Base-by-base conservation (phyloP, 2,329 filamentous ascomycete species). In the Talaromyces sp. region DNA sequence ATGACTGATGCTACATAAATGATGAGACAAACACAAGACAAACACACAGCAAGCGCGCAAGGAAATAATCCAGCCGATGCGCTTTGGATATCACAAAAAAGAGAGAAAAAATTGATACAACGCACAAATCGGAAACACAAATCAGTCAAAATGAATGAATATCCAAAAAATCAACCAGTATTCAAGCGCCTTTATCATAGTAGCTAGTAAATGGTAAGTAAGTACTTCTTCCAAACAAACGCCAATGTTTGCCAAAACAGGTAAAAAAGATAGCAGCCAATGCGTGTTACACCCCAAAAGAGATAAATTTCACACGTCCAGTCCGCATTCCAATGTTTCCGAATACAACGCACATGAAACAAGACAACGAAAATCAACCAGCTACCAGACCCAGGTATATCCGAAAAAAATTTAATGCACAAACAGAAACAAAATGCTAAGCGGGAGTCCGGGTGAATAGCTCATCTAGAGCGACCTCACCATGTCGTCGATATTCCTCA, bases 401-500 rank as follows among this genome's bases (percentile, higher is more conserved):
- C 36, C 36, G 17, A 39, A 39, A 39, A 11, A 33, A 33, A 32
- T 5, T 17, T 17, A 19, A 39, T 33, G 19, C 17, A 36, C 22
- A n/a, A 49, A 19, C n/a, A 39, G 28, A 53, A 27, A 2, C 25
- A 57, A 33, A 36, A 33, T 28, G 17, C 28, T 27, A 32, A 25
- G 6, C 3, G 36, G 42, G 57, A 15, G 39, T 33, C 7, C 52
- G 66, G 53, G 68, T 67, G n/a, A 73, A 67, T 49, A 75, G 59
- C 17, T 68, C 65, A 27, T 70, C 69, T 47, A 75, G 64, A 17
- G 62, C 68, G 2, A 61, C 25, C 52, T 70, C 66, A 17, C 73
- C 73, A 17, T 66, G 61, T 54, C 69, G 65, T 42, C 69, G 68
- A 55, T 68, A 72, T 32, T 77, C 74, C 17, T 67, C 66, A 56